phyloP scores from a whole-genome alignment of 805 yeast genomes.

The Pichia exigua region DNA sequence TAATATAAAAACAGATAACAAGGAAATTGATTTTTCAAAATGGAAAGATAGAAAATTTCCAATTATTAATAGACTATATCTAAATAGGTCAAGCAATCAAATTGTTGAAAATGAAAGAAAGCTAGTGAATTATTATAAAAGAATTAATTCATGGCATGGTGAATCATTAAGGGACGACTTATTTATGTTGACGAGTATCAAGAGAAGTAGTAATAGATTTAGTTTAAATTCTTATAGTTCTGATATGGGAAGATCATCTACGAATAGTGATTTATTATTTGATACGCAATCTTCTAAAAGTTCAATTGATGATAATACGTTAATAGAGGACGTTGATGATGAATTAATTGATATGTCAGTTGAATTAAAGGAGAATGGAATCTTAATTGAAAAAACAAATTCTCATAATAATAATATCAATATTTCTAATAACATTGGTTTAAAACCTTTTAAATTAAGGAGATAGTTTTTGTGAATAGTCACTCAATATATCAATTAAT shows the following conservation, averaged over 20 bases:
- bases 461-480: neutral
- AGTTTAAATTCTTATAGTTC: neutral
- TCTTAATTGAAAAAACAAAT: too few species aligned
- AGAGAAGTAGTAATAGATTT: neutral
- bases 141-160: conserved; percentile 5
- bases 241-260: neutral
- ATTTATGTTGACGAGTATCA: neutral
- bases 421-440: neutral
- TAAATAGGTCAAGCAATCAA: neutral
- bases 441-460: neutral
- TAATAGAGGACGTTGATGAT: neutral
- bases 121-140: neutral
- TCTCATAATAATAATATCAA: neutral
- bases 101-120: neutral
- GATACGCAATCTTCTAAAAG: neutral
- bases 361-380: neutral
- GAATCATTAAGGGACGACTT: neutral
- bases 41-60: neutral
- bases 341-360: conserved; percentile 2
- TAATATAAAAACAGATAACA: neutral
- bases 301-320: neutral
- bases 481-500: neutral
- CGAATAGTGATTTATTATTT: neutral
- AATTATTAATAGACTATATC: neutral
- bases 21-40: neutral